These are phyloP conservation scores for Imleria badia DNA, from an alignment of 768 basidiomycete species.

Conservation along the genomic window DNA sequence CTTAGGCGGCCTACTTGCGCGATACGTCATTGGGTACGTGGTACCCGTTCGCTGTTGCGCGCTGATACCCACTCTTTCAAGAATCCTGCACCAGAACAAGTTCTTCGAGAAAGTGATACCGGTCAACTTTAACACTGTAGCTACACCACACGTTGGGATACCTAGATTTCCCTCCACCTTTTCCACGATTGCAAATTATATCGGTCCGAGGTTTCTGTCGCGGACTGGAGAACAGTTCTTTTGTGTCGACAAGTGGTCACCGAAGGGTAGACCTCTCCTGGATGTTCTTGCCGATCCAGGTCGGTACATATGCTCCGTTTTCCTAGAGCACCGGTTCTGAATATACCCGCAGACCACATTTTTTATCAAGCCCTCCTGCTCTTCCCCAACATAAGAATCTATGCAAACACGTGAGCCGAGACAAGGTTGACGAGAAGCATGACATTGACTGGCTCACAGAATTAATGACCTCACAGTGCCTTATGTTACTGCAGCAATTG, in stretches of 20 bases:
- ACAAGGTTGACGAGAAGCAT: background rate
- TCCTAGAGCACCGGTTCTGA: background rate
- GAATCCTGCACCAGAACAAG: conserved; percentile 60
- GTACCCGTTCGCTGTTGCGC: background rate
- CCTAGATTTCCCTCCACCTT: conserved; percentile 60
- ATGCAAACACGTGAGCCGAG: conserved; percentile 69
- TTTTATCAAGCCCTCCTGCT: conserved; percentile 71
- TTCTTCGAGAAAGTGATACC: conserved; percentile 75
- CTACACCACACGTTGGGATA: conserved; percentile 82
- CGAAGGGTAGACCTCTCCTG: conserved; percentile 62
- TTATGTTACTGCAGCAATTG: conserved; percentile 75
- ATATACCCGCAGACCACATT: conserved; percentile 50
- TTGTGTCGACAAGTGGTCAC: conserved; percentile 69
- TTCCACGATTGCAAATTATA: conserved; percentile 47
- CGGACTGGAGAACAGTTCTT: conserved; percentile 82
- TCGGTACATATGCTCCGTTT: conserved; percentile 29
- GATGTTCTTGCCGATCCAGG: conserved; percentile 82
- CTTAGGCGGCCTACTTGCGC: conserved; percentile 78
- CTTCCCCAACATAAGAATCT: conserved; percentile 72
- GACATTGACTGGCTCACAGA: conserved; percentile 33
- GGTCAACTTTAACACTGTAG: conserved; percentile 80
- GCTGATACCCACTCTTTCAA: conserved; percentile 23
- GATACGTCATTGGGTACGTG: conserved; percentile 70
- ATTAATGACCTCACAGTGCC: conserved; percentile 81
- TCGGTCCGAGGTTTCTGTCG: conserved; percentile 72